Conservation (phyloP, 805 yeast species). For the Danielia reshetovae region DNA sequence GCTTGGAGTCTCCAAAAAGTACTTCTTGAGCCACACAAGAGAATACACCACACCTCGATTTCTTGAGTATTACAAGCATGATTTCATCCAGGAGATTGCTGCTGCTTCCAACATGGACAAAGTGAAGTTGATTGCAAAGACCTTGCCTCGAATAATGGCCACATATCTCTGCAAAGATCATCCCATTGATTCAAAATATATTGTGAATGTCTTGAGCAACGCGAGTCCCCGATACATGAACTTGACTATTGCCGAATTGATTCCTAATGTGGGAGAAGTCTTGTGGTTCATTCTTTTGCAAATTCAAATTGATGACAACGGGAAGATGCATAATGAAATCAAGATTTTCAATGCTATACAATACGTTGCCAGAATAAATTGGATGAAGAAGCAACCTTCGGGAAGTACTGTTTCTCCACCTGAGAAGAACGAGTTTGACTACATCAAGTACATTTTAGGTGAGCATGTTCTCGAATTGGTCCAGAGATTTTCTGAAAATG, state of each 20-base stretch:
- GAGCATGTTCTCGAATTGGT: constrained; percentile 69
- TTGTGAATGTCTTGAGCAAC: constrained; percentile 50
- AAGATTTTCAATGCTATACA: constrained; percentile 42
- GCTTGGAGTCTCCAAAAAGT: constrained; percentile 56
- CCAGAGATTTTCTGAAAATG: constrained; percentile 73
- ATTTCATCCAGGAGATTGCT: constrained; percentile 62
- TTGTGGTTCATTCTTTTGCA: constrained; percentile 34
- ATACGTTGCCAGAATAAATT: constrained; percentile 30
- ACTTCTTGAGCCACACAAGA: constrained; percentile 65
- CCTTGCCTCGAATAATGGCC: constrained; percentile 54
- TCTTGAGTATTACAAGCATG: constrained; percentile 60
- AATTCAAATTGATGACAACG: constrained; percentile 28
- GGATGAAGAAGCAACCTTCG: constrained; percentile 13
- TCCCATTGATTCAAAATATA: constrained; percentile 44
- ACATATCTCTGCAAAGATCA: constrained; percentile 50
- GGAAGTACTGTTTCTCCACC: constrained; percentile 6
- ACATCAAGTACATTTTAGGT: constrained; percentile 35
- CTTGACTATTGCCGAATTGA: constrained; percentile 28
- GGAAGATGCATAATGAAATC: constrained; percentile 25
- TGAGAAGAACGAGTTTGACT: constrained; percentile 18
- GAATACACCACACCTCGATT: constrained; percentile 75
- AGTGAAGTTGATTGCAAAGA: constrained; percentile 44
- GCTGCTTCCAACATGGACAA: constrained; percentile 43
- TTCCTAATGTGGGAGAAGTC: constrained; percentile 36
- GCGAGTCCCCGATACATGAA: constrained; percentile 46